Conservation (phyloP, 768 basidiomycete species). For the Coprinellus aureogranulatus region DNA sequence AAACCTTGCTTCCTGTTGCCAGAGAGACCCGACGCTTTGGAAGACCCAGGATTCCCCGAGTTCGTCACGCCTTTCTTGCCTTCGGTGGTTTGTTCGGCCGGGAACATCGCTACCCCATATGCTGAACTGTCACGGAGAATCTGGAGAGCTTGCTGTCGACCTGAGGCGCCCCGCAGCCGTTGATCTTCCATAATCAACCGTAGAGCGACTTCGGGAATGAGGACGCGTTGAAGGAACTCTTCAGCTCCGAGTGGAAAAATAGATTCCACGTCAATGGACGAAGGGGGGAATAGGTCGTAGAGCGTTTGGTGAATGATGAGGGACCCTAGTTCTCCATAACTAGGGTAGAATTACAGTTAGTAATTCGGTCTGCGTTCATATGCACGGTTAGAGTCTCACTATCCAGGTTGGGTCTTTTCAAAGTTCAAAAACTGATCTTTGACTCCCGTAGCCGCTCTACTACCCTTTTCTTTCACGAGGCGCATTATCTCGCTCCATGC, state of each 20-base stretch:
- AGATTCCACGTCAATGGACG: slow-evolving; percentile 48
- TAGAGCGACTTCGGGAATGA: slow-evolving; percentile 87
- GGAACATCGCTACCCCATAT: slow-evolving; percentile 87
- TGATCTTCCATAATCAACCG: slow-evolving; percentile 82
- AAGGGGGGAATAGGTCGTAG: slow-evolving; percentile 69
- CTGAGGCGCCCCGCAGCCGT: slow-evolving; percentile 37
- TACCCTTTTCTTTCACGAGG: slow-evolving; percentile 64
- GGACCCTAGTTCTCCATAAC: slow-evolving; percentile 85
- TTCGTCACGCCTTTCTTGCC: slow-evolving; percentile 31
- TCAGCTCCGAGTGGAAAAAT: slow-evolving; percentile 65
- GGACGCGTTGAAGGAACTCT: slow-evolving; percentile 77
- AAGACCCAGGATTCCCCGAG: background rate
- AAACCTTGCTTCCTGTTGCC: slow-evolving; percentile 28
- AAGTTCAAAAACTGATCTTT: slow-evolving; percentile 77
- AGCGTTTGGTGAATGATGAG: slow-evolving; percentile 78
- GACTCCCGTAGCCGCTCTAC: slow-evolving; percentile 63
- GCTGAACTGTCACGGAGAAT: slow-evolving; percentile 73
- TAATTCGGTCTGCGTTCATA: background rate
- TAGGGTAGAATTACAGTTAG: slow-evolving; percentile 24
- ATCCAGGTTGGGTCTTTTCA: slow-evolving; percentile 83
- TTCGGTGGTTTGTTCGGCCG: slow-evolving; percentile 45
- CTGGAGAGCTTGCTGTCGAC: slow-evolving; percentile 44
- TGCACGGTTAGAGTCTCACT: slow-evolving; percentile 44
- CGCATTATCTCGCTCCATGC: slow-evolving; percentile 71
- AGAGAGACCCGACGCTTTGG: too few species aligned